A percentile compares a stretch with the other conserved stretches of the same genome.
Conservation (phyloP, 345 rosid species). For the Linum trigynum region DNA sequence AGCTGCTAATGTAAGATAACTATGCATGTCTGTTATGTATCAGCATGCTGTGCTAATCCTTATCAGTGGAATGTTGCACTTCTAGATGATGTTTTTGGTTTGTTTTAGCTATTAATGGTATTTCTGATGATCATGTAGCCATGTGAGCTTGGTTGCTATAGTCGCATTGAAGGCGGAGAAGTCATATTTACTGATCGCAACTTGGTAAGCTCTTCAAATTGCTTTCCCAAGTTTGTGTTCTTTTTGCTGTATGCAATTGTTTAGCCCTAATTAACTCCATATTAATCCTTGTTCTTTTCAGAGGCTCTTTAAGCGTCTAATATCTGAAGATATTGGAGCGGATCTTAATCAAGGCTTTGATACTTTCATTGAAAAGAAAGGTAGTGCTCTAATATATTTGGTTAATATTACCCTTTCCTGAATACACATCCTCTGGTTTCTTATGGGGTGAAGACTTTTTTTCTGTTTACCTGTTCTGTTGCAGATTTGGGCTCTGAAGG, state of each 20-base stretch:
- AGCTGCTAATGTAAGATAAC: background rate
- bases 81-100: background rate
- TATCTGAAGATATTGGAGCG: conserved; percentile 76
- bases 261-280: conserved; percentile 13
- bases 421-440: conserved; percentile 12
- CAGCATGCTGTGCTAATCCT: background rate
- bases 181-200: conserved; percentile 69
- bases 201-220: conserved; percentile 49
- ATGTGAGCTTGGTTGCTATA: conserved; percentile 78
- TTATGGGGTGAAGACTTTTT: conserved; percentile 7
- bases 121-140: conserved; percentile 42
- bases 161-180: conserved; percentile 79
- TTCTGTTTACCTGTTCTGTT: conserved; percentile 15
- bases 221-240: background rate
- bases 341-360: conserved; percentile 91
- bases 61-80: background rate
- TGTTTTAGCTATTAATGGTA: background rate
- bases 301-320: conserved; percentile 82
- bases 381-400: conserved; percentile 23
- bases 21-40: background rate
- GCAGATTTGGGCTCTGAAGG: conserved; percentile 87
- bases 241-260: conserved; percentile 8
- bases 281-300: conserved; percentile 18
- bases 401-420: background rate
- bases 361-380: conserved; percentile 69